Evolutionary conservation across 257 asterid genomes (phyloP).

Genomic region (Apocynum venetum): DNA sequence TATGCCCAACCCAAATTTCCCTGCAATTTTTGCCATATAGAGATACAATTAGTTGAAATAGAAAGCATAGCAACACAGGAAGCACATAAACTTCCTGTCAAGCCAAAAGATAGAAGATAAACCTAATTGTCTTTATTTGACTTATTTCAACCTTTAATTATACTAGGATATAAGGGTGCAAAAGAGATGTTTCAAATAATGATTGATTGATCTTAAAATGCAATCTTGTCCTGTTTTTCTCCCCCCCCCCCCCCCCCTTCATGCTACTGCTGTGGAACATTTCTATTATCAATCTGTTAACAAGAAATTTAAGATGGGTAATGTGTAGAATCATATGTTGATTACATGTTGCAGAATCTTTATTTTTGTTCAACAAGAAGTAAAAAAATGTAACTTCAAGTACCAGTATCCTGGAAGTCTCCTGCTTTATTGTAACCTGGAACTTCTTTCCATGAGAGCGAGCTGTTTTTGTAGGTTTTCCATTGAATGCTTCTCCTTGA

Average conservation of each 20-base stretch:
- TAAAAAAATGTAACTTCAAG: not conserved
- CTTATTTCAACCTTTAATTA: not conserved
- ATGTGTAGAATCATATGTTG: not conserved
- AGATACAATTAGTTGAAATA: not conserved
- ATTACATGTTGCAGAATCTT: not conserved
- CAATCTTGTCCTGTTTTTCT: not conserved
- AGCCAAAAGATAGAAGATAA: not conserved
- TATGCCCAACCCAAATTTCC: constrained; percentile 96
- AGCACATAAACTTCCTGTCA: not conserved
- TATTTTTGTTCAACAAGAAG: not conserved
- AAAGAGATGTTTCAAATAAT: no score
- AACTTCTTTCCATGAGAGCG: constrained; percentile 93
- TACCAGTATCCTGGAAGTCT: constrained; percentile 85
- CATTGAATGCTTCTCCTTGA: constrained; percentile 84
- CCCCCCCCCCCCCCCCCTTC: no score
- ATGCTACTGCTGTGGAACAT: not conserved
- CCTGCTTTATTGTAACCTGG: constrained; percentile 82
- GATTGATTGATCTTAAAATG: not conserved
- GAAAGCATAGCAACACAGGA: not conserved
- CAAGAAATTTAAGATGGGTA: not conserved
- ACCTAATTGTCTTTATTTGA: not conserved
- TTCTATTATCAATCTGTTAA: not conserved
- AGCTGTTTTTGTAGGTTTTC: constrained; percentile 83
- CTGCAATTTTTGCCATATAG: constrained; percentile 29
- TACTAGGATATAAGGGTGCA: not conserved